phyloP scores from a whole-genome alignment of 2,329 filamentous ascomycete genomes.

The Neofusicoccum ribis region DNA sequence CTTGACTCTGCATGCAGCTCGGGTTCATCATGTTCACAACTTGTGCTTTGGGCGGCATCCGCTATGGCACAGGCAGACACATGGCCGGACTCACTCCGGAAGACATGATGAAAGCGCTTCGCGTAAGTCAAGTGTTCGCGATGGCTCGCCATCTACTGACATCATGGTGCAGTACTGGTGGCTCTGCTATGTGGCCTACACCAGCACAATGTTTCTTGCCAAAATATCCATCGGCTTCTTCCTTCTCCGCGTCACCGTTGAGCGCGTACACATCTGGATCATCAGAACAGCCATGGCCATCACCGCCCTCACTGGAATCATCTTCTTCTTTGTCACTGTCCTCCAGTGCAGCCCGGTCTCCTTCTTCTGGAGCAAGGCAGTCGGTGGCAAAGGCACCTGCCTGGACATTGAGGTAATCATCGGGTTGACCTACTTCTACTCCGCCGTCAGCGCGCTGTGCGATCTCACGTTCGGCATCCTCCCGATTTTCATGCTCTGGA shows the following conservation, averaged over 20 bases:
- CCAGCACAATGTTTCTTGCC: conserved; percentile 13
- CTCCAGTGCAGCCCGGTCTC: conserved; percentile 53
- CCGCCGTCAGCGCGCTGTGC: conserved; percentile 45
- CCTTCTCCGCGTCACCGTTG: conserved; percentile 2
- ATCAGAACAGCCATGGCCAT: conserved; percentile 39
- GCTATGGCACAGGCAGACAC: conserved; percentile 9
- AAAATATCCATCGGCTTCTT: conserved; percentile 9
- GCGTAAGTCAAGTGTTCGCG: conserved; percentile 6
- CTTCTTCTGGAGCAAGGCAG: conserved; percentile 51
- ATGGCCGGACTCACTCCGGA: conserved; percentile 26
- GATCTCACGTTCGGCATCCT: conserved; percentile 54
- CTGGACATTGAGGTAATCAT: conserved; percentile 43
- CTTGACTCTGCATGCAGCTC: conserved; percentile 23
- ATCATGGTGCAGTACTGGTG: conserved; percentile 8
- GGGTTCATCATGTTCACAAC: conserved; percentile 24
- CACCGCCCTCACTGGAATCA: conserved; percentile 38
- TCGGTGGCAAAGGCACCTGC: conserved; percentile 42
- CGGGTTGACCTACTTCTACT: conserved; percentile 48
- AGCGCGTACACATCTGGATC: conserved; percentile 27
- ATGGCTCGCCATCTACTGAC: neutral
- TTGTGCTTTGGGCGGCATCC: conserved; percentile 23
- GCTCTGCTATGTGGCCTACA: conserved; percentile 18
- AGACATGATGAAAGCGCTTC: conserved; percentile 27
- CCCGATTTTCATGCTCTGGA: conserved; percentile 54
- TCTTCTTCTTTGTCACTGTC: conserved; percentile 50